Evolutionary conservation across 352 stramenopile species (phyloP).

Genomic region (Thraustochytrium striatum): DNA sequence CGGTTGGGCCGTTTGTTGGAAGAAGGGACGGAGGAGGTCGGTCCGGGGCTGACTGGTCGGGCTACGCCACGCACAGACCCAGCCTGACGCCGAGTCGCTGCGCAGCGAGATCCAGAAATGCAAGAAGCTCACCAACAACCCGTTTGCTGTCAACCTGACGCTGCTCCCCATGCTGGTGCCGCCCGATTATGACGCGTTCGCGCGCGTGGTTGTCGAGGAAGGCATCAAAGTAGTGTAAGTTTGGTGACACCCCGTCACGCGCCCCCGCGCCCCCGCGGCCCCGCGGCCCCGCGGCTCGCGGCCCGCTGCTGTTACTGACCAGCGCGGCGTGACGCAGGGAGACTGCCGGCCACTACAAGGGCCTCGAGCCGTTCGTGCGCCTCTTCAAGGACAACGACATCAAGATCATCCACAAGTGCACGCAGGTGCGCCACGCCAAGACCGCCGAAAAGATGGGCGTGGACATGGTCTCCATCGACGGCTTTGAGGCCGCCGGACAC

Average conservation of each 20-base stretch:
- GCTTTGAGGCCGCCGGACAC: constrained; percentile 58
- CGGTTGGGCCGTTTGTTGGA: no score
- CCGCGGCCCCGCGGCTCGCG: not conserved
- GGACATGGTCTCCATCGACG: constrained; percentile 57
- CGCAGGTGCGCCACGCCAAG: constrained; percentile 55
- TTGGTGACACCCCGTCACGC: not conserved
- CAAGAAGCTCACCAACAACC: constrained; percentile 54
- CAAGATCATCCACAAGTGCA: constrained; percentile 59
- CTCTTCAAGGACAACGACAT: constrained; percentile 56
- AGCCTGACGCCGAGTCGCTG: constrained; percentile 48
- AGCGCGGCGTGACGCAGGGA: no score
- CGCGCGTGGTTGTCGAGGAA: constrained; percentile 53
- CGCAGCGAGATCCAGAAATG: constrained; percentile 53
- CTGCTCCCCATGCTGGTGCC: constrained; percentile 55
- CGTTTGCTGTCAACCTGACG: constrained; percentile 58
- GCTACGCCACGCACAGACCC: not conserved
- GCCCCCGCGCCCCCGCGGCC: not conserved
- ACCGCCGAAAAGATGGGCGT: constrained; percentile 57
- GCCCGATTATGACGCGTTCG: constrained; percentile 56
- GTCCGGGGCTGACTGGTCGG: no score
- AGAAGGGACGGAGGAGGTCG: no score
- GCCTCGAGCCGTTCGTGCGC: constrained; percentile 55
- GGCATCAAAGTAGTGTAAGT: constrained; percentile 52
- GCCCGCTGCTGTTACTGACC: no score
- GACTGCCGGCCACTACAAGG: constrained; percentile 54